phyloP scores from a whole-genome alignment of 202 grass and related monocot species.

The Carex arenaria region DNA sequence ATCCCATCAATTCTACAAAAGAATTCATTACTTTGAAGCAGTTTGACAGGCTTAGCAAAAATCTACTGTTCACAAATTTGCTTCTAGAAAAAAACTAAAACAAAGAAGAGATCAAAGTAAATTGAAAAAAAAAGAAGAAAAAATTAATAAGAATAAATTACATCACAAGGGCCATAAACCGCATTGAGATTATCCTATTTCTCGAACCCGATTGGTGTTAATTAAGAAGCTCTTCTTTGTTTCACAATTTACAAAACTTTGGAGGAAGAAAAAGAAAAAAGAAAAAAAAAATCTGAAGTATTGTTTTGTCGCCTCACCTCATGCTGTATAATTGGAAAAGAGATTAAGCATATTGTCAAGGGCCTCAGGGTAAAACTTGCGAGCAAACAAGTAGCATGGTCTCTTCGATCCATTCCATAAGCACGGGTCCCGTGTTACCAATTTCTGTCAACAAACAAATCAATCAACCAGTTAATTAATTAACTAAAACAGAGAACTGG shows the following conservation, averaged over 20 bases:
- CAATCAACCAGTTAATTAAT: background rate
- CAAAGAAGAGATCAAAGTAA: background rate
- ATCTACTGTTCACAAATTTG: conserved; percentile 33
- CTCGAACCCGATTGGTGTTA: conserved; percentile 19
- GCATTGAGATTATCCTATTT: conserved; percentile 22
- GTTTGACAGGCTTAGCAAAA: conserved; percentile 35
- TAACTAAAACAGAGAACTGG: background rate
- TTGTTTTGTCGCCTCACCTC: conserved; percentile 42
- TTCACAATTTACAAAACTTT: conserved; percentile 51
- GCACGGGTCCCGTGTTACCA: conserved; percentile 54
- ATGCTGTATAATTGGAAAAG: conserved; percentile 77
- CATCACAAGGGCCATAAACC: conserved; percentile 24
- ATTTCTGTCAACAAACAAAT: conserved; percentile 49
- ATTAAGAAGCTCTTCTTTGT: conserved; percentile 29
- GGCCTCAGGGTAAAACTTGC: conserved; percentile 78
- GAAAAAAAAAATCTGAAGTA: conserved; percentile 20
- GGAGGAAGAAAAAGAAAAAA: conserved; percentile 3
- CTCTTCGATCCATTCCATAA: conserved; percentile 89
- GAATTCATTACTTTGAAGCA: conserved; percentile 42
- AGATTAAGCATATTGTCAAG: conserved; percentile 62
- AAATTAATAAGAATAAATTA: conserved; percentile 42
- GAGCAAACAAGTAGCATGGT: conserved; percentile 94
- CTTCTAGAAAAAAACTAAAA: conserved; percentile 33
- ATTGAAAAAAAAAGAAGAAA: conserved; percentile 36
- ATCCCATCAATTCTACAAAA: conserved; percentile 53